These are phyloP conservation scores for Verticillium isaacii DNA, from an alignment of 2,329 filamentous ascomycete genomes.

Conservation along the genomic window DNA sequence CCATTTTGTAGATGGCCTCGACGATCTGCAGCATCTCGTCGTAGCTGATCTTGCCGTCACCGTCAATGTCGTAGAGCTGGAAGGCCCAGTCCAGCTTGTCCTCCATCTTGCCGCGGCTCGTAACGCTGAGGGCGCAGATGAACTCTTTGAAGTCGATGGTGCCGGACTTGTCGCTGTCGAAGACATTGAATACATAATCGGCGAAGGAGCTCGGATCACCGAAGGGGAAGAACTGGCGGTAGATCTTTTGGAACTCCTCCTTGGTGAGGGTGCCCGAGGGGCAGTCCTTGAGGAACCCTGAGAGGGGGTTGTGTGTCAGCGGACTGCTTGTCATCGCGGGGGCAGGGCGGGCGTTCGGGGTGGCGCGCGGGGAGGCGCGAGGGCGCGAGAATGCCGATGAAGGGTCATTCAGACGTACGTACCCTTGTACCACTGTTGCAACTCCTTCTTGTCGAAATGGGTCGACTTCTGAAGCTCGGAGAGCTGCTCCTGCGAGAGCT, in stretches of 20 bases:
- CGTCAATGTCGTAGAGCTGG: conserved; percentile 98
- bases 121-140: conserved; percentile 96
- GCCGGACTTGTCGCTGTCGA: conserved; percentile 94
- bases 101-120: conserved; percentile 96
- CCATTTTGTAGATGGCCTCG: conserved; percentile 99
- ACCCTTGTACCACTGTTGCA: conserved; percentile 99
- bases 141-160: conserved; percentile 99
- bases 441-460: conserved; percentile 98
- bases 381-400: background rate
- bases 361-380: conserved; percentile 1
- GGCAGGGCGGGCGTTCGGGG: background rate
- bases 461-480: conserved; percentile 93
- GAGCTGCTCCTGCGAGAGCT: conserved; percentile 95
- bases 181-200: conserved; percentile 99
- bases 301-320: background rate
- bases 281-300: conserved; percentile 97
- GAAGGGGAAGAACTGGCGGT: conserved; percentile 98
- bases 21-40: conserved; percentile 99
- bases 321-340: background rate
- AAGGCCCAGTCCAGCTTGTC: conserved; percentile 99
- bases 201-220: conserved; percentile 96
- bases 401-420: conserved; percentile 22
- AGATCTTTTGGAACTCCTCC: conserved; percentile 99
- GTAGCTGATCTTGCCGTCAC: conserved; percentile 98
- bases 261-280: conserved; percentile 95